These are phyloP conservation scores for Escovopsis sp. DNA, from an alignment of 2,329 filamentous ascomycete species.

Conservation along the genomic window DNA sequence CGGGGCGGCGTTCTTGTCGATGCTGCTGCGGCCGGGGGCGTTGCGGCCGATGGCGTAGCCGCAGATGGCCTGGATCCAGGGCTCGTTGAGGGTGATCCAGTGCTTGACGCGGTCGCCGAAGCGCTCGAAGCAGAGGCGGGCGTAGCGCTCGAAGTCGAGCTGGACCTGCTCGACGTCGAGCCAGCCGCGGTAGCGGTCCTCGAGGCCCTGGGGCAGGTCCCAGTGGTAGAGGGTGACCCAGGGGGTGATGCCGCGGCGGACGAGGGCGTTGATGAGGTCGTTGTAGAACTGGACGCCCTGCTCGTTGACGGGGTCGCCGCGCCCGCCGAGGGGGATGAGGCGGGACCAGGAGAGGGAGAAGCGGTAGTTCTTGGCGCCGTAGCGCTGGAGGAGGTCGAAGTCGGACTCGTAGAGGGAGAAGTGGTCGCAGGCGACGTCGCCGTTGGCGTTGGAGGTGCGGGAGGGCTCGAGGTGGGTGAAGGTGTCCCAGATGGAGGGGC, in stretches of 20 bases:
- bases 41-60: slow-evolving; percentile 20
- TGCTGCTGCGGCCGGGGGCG: slow-evolving; percentile 17
- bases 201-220: slow-evolving; percentile 29
- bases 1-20: slow-evolving; percentile 7
- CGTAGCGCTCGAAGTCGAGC: slow-evolving; percentile 21
- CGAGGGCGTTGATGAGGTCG: slow-evolving; percentile 42
- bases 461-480: slow-evolving; percentile 25
- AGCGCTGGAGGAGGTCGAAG: slow-evolving; percentile 41
- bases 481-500: slow-evolving; percentile 27
- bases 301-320: slow-evolving; percentile 46
- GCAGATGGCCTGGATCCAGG: slow-evolving; percentile 22
- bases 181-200: slow-evolving; percentile 22
- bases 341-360: slow-evolving; percentile 54
- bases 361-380: slow-evolving; percentile 44
- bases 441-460: slow-evolving; percentile 24
- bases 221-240: slow-evolving; percentile 51
- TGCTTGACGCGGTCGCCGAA: slow-evolving; percentile 26
- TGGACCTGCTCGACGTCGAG: slow-evolving; percentile 16
- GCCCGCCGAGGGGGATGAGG: slow-evolving; percentile 47
- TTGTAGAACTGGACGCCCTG: slow-evolving; percentile 44
- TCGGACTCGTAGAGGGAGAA: slow-evolving; percentile 33
- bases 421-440: slow-evolving; percentile 31
- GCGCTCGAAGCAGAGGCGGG: slow-evolving; percentile 19
- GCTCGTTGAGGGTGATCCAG: slow-evolving; percentile 27
- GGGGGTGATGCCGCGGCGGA: slow-evolving; percentile 40